These are phyloP conservation scores for Candida pseudocylindracea DNA, from an alignment of 1,139 yeast species.

Conservation along the genomic window DNA sequence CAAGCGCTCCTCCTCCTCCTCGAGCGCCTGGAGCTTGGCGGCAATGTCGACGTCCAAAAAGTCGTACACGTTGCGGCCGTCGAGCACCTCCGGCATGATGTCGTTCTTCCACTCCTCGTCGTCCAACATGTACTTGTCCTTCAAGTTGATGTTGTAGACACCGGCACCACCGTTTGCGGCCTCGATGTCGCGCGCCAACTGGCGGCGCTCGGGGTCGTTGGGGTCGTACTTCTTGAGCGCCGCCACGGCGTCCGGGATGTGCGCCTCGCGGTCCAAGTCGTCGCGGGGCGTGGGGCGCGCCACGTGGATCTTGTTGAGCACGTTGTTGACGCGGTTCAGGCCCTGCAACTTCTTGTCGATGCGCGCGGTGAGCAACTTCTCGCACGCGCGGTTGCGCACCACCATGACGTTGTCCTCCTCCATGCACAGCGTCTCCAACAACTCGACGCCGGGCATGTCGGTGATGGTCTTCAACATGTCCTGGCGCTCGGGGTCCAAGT, in stretches of 20 bases:
- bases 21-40: constrained; percentile 79
- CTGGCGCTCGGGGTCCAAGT: constrained; percentile 58
- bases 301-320: constrained; percentile 87
- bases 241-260: constrained; percentile 58
- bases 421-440: constrained; percentile 82
- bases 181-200: constrained; percentile 72
- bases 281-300: constrained; percentile 82
- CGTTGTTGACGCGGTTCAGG: constrained; percentile 69
- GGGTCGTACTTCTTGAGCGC: constrained; percentile 42
- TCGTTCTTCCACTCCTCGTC: constrained; percentile 97
- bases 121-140: constrained; percentile 77
- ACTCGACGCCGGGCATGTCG: constrained; percentile 62
- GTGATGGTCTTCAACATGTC: constrained; percentile 41
- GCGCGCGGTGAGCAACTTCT: constrained; percentile 82
- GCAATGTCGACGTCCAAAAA: constrained; percentile 93
- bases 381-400: constrained; percentile 94
- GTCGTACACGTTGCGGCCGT: constrained; percentile 93
- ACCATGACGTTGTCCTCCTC: constrained; percentile 91
- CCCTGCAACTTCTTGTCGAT: constrained; percentile 95
- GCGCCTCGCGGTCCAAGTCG: constrained; percentile 57
- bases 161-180: constrained; percentile 97
- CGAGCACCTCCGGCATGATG: constrained; percentile 86
- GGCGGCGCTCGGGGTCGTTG: constrained; percentile 66
- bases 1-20: constrained; percentile 88
- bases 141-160: constrained; percentile 81